phyloP scores from a whole-genome alignment of 225 moss, liverwort and hornwort species.

The Pseudoscleropodium purum region DNA sequence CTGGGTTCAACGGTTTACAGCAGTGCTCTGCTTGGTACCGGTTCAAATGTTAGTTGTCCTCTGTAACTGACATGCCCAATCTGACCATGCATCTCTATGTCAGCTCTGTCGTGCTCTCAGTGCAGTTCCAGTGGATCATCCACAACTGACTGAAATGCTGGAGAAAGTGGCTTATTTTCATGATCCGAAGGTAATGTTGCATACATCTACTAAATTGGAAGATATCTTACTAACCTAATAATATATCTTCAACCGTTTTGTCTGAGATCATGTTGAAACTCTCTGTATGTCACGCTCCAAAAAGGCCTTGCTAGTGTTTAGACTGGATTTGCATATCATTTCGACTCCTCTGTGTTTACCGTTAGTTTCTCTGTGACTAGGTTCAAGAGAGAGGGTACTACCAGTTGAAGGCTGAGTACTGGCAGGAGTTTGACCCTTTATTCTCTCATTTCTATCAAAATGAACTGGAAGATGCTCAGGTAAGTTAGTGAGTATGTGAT shows the following conservation, averaged over 20 bases:
- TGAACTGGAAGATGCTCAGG: constrained; percentile 97
- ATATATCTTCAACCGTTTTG: background rate
- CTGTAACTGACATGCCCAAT: background rate
- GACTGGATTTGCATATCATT: background rate
- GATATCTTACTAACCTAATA: background rate
- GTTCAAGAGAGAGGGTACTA: constrained; percentile 93
- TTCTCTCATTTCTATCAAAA: constrained; percentile 86
- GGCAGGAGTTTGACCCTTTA: constrained; percentile 94
- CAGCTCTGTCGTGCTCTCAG: constrained; percentile 65
- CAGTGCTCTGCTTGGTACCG: background rate
- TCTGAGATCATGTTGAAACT: background rate
- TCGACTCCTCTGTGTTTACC: background rate
- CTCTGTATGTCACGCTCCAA: background rate
- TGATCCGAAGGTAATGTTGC: constrained; percentile 59
- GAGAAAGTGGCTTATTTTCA: constrained; percentile 82
- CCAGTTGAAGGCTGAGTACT: constrained; percentile 79
- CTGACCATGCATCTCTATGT: background rate
- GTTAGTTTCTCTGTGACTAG: constrained; percentile 5
- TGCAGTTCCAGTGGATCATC: constrained; percentile 65
- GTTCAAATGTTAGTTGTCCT: background rate
- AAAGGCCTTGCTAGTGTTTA: background rate
- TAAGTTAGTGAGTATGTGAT: constrained; percentile 7
- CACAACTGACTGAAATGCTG: constrained; percentile 56
- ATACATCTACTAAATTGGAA: background rate
- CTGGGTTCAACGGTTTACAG: background rate